A percentile compares a stretch with the other conserved stretches of the same genome.
Conservation (phyloP, 208 protist genomes). For the Borovskyia barvae region DNA sequence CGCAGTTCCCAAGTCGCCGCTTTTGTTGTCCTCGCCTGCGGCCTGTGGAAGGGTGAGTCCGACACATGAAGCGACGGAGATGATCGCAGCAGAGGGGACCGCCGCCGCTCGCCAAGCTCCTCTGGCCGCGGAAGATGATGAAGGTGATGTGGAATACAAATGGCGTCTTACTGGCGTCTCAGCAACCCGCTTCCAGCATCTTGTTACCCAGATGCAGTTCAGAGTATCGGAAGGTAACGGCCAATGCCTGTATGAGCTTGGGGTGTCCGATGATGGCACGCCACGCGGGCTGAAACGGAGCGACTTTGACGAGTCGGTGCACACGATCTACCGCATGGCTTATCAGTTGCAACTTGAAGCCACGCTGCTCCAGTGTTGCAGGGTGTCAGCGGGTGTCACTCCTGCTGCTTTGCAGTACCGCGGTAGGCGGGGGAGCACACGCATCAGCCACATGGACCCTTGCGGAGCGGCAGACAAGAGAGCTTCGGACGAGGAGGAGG, state of each 20-base stretch:
- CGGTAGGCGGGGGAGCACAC: too few relatives aligned
- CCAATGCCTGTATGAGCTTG: conserved; percentile 94
- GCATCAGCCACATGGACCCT: not conserved
- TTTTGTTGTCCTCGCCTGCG: too few relatives aligned
- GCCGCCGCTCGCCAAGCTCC: not conserved
- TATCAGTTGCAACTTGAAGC: conserved; percentile 50
- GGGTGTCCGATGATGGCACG: conserved; percentile 90
- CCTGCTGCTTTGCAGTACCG: not conserved
- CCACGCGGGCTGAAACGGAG: conserved; percentile 66
- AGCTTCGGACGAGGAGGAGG: not conserved
- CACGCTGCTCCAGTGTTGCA: conserved; percentile 58
- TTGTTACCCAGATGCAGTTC: conserved; percentile 95
- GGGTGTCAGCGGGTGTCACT: not conserved
- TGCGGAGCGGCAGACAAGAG: not conserved
- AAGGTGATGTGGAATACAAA: conserved; percentile 97
- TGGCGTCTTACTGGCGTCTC: conserved; percentile 89
- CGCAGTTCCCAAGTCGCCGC: too few relatives aligned
- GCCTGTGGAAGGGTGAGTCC: too few relatives aligned
- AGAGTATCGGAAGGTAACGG: conserved; percentile 90
- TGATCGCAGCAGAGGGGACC: not conserved
- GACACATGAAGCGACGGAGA: not conserved
- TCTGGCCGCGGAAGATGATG: conserved; percentile 88
- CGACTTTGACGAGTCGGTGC: conserved; percentile 82
- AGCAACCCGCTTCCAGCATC: conserved; percentile 83
- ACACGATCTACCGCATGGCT: conserved; percentile 80